Evolutionary conservation across 1,139 yeast genomes (phyloP).

Genomic region (Candida tetrigidarum): DNA sequence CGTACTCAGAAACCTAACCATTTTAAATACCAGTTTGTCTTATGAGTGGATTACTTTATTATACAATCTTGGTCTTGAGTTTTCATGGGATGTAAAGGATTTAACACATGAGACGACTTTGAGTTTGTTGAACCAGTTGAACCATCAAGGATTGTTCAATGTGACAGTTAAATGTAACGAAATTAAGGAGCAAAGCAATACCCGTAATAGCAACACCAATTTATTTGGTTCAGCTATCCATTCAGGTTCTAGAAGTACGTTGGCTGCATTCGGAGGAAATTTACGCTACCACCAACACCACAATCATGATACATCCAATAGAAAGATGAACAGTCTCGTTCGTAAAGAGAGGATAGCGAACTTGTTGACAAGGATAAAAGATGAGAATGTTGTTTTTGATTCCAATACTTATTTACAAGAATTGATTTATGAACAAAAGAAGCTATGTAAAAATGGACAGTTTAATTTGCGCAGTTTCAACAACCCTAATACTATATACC

Average conservation of each 20-base stretch:
- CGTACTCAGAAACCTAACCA: constrained; percentile 34
- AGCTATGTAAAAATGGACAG: constrained; percentile 15
- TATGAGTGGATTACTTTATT: constrained; percentile 45
- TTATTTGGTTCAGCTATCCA: constrained; percentile 6
- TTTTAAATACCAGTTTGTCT: constrained; percentile 32
- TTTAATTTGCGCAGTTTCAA: constrained; percentile 20
- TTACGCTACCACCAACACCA: background rate
- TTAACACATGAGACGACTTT: constrained; percentile 34
- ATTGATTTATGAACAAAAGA: constrained; percentile 15
- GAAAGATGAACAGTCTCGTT: background rate
- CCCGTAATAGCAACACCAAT: constrained; percentile 4
- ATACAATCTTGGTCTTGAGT: constrained; percentile 43
- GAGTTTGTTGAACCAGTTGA: constrained; percentile 36
- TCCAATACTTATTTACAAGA: constrained; percentile 25
- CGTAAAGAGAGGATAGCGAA: constrained; percentile 22
- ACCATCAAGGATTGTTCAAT: constrained; percentile 29
- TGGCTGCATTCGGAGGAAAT: constrained; percentile 5
- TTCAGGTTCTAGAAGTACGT: constrained; percentile 15
- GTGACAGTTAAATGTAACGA: constrained; percentile 29
- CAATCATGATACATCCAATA: background rate
- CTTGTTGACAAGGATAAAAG: constrained; percentile 26
- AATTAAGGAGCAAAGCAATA: constrained; percentile 20
- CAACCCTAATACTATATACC: constrained; percentile 32
- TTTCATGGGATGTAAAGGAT: constrained; percentile 43
- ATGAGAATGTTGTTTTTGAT: constrained; percentile 37